A percentile compares a stretch with the other conserved stretches of the same genome.
These are phyloP conservation scores for Trichoderma erinaceum DNA, from an alignment of 495 filamentous ascomycete species.

Conservation along the genomic window DNA sequence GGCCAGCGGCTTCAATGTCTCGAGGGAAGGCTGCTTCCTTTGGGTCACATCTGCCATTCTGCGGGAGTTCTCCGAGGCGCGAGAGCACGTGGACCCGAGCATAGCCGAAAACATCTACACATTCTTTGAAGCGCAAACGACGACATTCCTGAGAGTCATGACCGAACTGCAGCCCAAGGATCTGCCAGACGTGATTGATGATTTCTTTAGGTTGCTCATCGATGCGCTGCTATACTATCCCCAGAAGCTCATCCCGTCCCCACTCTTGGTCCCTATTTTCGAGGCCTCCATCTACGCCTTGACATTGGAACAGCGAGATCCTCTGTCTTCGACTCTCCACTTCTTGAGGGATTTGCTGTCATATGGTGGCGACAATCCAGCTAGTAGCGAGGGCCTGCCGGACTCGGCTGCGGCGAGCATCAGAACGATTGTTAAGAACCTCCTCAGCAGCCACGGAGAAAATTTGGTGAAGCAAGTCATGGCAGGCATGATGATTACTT, in stretches of 20 bases:
- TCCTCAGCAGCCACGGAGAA: slow-evolving; percentile 68
- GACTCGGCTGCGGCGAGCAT: slow-evolving; percentile 50
- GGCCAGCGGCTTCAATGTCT: slow-evolving; percentile 72
- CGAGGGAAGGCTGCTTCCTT: slow-evolving; percentile 90
- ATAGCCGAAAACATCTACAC: slow-evolving; percentile 85
- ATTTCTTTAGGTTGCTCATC: slow-evolving; percentile 89
- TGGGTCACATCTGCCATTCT: slow-evolving; percentile 95
- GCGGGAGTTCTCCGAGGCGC: slow-evolving; percentile 87
- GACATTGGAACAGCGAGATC: slow-evolving; percentile 81
- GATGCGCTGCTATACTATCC: slow-evolving; percentile 93
- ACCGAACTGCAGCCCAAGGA: slow-evolving; percentile 82
- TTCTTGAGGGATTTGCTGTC: slow-evolving; percentile 90
- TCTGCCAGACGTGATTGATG: slow-evolving; percentile 94
- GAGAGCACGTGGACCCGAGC: slow-evolving; percentile 71
- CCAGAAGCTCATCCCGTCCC: slow-evolving; percentile 67
- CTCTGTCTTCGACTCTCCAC: slow-evolving; percentile 82
- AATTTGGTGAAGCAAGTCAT: slow-evolving; percentile 75
- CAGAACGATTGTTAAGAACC: slow-evolving; percentile 62
- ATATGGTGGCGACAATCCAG: slow-evolving; percentile 73
- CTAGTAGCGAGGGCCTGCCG: slow-evolving; percentile 59
- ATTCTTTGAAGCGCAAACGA: slow-evolving; percentile 90
- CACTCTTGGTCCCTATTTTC: slow-evolving; percentile 74
- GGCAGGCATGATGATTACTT: slow-evolving; percentile 98
- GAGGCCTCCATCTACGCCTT: slow-evolving; percentile 79
- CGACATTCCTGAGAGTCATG: slow-evolving; percentile 78